Base-by-base conservation (phyloP, 176 grass and related monocot genomes). In the Avena sativa region DNA sequence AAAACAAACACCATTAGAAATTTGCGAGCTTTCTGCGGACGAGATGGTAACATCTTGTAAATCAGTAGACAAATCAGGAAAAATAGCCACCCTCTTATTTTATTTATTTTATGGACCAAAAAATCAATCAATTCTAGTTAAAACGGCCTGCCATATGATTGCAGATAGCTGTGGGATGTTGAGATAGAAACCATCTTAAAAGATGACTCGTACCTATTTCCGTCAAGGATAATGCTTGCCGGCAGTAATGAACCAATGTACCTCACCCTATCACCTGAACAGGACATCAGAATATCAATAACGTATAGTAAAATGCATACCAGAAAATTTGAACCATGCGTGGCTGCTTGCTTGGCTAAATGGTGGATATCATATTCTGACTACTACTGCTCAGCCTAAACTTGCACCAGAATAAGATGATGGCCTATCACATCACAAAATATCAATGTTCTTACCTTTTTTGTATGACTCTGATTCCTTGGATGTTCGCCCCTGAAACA, bases 261-360 rank as follows among this genome's bases (percentile, higher is more conserved):
- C 87, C 90, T 93, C 83, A 98, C 97, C 89, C 90, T 94, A 85
- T 98, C 97, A 85, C 97, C 97, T 98, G 84, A 70, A 91, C 6
- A 58, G 90, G 85, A 6, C 67, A 91, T 75, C 44, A 14, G 14
- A 84, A 71, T 57, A 83, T 70, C 17, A 87, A 55, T 78, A 6
- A 81, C 17, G 46, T 60, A 61, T 32, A 57, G 82, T 46, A n/a
- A 67, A 57, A 13, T 74, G 83, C 72, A 70, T 55, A 50, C 28
- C 25, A 46, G 63, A 85, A 80, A 59, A 65, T 79, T 60, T 61
- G 30, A 79, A 65, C n/a, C 30, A 36, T 56, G 16, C 56, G 32
- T n/a, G 38, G 32, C 13, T 7, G 8, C 59, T 25, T 40, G 12
- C 60, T 86, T 66, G 14, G 38, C 20, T 10, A 86, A 52, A 49